Conservation (phyloP, 495 filamentous ascomycete genomes). For the Trichoderma erinaceum region DNA sequence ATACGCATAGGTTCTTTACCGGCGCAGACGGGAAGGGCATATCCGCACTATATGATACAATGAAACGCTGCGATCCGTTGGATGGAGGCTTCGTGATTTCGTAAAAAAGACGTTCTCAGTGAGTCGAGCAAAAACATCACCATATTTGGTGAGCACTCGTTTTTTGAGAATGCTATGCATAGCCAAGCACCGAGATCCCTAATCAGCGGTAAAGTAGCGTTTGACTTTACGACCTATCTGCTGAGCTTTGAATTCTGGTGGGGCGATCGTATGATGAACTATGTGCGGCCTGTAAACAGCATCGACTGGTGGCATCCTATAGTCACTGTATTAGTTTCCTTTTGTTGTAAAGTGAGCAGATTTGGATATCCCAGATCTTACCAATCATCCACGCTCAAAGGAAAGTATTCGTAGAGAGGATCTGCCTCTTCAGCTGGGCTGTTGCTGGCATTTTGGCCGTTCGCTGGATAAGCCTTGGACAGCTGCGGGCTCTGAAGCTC, state of each 20-base stretch:
- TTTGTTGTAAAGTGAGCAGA: constrained; percentile 9
- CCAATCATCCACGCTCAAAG: constrained; percentile 83
- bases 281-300: constrained; percentile 90
- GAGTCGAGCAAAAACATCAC: constrained; percentile 3
- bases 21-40: background rate
- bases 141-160: background rate
- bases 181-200: constrained; percentile 11
- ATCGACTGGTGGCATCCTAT: constrained; percentile 75
- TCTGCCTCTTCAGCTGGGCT: constrained; percentile 70
- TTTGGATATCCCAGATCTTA: constrained; percentile 22
- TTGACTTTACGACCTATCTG: constrained; percentile 66
- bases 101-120: constrained; percentile 13
- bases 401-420: constrained; percentile 86
- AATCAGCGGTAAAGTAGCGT: constrained; percentile 72
- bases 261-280: constrained; percentile 79
- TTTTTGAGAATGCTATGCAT: background rate
- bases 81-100: constrained; percentile 8
- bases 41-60: constrained; percentile 10
- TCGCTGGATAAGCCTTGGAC: constrained; percentile 31
- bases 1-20: background rate
- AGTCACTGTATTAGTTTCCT: background rate
- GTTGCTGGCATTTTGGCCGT: constrained; percentile 29
- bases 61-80: constrained; percentile 8
- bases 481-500: constrained; percentile 36
- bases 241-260: constrained; percentile 66